These are phyloP conservation scores for Cystobasidium pallidum DNA, from an alignment of 1,284 basidiomycete genomes.

Conservation along the genomic window DNA sequence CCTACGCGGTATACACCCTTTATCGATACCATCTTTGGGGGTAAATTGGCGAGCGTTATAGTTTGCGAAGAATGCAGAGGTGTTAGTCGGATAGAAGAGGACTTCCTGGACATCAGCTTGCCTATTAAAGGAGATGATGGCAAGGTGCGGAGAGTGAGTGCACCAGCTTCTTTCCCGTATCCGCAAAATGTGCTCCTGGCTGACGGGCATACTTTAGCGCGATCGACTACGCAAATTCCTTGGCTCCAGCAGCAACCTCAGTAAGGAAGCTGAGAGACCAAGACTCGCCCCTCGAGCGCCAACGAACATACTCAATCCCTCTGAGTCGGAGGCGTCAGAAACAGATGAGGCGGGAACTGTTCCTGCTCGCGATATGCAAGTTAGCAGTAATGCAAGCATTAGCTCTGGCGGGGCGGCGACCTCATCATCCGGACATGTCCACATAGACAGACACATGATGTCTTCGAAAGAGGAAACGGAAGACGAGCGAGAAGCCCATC, in stretches of 20 bases:
- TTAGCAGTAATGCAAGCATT: conserved; percentile 19
- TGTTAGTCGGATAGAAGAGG: conserved; percentile 83
- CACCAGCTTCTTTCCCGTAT: neutral
- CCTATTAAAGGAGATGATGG: conserved; percentile 81
- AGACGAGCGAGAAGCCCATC: conserved; percentile 10
- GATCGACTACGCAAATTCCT: conserved; percentile 40
- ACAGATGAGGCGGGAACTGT: conserved; percentile 12
- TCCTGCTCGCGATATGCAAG: conserved; percentile 1
- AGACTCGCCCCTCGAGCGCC: conserved; percentile 39
- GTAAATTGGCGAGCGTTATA: conserved; percentile 81
- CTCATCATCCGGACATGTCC: neutral
- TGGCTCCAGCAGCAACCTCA: conserved; percentile 16
- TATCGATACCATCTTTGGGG: conserved; percentile 85
- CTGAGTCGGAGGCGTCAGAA: conserved; percentile 36
- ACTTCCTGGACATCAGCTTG: conserved; percentile 89
- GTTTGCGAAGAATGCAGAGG: conserved; percentile 89
- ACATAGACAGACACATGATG: neutral
- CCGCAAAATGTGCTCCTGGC: neutral
- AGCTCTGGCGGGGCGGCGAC: conserved; percentile 7
- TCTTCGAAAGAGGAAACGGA: neutral
- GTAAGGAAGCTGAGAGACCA: conserved; percentile 25
- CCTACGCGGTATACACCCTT: conserved; percentile 62
- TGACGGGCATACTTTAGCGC: neutral
- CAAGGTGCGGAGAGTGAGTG: conserved; percentile 51
- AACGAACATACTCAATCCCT: conserved; percentile 28